Conservation (phyloP, 768 basidiomycete genomes). For the Boletus rubroflammeus region DNA sequence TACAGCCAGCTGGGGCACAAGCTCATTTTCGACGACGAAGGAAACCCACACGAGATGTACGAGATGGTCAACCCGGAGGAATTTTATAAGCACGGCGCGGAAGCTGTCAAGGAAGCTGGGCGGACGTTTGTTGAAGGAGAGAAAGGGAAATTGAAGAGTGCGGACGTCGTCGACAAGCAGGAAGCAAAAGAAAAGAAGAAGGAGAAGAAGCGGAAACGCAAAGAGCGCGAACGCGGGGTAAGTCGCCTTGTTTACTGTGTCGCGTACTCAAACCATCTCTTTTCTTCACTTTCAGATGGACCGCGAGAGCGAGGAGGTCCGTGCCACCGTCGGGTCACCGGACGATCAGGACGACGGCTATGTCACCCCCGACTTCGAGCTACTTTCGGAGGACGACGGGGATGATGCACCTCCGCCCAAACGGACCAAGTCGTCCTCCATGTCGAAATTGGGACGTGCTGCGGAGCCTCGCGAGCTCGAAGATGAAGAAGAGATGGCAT, state of each 20-base stretch:
- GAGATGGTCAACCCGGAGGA: conserved; percentile 78
- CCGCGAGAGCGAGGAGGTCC: conserved; percentile 27
- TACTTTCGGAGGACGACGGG: conserved; percentile 39
- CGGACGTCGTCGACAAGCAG: conserved; percentile 73
- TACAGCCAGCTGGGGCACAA: conserved; percentile 60
- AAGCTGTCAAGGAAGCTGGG: conserved; percentile 64
- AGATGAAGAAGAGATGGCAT: conserved; percentile 63
- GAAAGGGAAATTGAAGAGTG: conserved; percentile 62
- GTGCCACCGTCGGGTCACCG: conserved; percentile 32
- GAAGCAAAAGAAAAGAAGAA: conserved; percentile 83
- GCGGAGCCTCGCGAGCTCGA: conserved; percentile 35
- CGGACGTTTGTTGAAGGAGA: conserved; percentile 70
- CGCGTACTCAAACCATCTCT: background rate
- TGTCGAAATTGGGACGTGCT: conserved; percentile 28
- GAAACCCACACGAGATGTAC: conserved; percentile 75
- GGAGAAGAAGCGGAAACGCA: conserved; percentile 91
- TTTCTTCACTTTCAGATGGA: conserved; percentile 14
- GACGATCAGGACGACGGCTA: conserved; percentile 64
- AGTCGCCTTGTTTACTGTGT: conserved; percentile 4
- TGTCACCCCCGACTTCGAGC: conserved; percentile 66
- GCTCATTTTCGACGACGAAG: conserved; percentile 88
- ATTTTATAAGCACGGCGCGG: conserved; percentile 62
- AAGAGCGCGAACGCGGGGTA: conserved; percentile 60
- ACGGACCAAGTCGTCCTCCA: conserved; percentile 27
- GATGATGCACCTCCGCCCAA: conserved; percentile 31